A percentile compares a stretch with the other conserved stretches of the same genome.
These are phyloP conservation scores for Astragalus glycyphyllos DNA, from an alignment of 306 rosid genomes.

Conservation along the genomic window DNA sequence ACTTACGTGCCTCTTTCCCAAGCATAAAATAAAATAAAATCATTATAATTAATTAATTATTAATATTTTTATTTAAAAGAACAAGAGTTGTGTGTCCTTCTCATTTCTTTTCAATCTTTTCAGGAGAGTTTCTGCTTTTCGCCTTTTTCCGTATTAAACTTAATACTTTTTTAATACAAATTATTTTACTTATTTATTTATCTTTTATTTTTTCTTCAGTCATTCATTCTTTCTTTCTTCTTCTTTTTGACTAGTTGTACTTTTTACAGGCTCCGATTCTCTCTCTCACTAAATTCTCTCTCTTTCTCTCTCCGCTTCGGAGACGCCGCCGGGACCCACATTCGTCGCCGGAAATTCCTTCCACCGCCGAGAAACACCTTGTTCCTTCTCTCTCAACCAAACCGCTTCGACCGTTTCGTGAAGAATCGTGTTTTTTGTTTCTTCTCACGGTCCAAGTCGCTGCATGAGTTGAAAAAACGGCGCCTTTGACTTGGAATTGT, in stretches of 20 bases:
- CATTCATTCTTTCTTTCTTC: slow-evolving; percentile 46
- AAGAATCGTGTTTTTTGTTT: slow-evolving; percentile 31
- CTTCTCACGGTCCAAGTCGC: slow-evolving; percentile 43
- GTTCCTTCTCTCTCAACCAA: slow-evolving; percentile 5
- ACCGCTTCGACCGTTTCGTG: slow-evolving; percentile 27
- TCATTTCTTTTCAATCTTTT: slow-evolving; percentile 16
- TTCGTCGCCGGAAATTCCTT: slow-evolving; percentile 30
- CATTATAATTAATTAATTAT: background rate
- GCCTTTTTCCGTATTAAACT: slow-evolving; percentile 33
- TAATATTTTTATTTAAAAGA: background rate
- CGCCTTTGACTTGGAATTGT: slow-evolving; percentile 56
- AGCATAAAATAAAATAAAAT: background rate
- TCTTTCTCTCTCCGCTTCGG: slow-evolving; percentile 60
- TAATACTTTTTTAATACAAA: background rate
- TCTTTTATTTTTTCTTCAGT: slow-evolving; percentile 31
- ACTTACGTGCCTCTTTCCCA: slow-evolving; percentile 30
- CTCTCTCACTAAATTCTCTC: slow-evolving; percentile 55
- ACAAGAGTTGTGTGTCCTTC: slow-evolving; percentile 21
- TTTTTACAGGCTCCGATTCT: slow-evolving; percentile 65
- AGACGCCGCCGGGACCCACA: slow-evolving; percentile 50
- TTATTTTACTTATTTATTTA: slow-evolving; percentile 27
- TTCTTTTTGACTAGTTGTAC: slow-evolving; percentile 71
- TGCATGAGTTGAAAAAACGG: slow-evolving; percentile 55
- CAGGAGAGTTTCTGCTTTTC: slow-evolving; percentile 40
- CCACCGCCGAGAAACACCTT: slow-evolving; percentile 3